Base-by-base conservation (phyloP, 176 grass and related monocot species). In the Aegilops umbellulata region DNA sequence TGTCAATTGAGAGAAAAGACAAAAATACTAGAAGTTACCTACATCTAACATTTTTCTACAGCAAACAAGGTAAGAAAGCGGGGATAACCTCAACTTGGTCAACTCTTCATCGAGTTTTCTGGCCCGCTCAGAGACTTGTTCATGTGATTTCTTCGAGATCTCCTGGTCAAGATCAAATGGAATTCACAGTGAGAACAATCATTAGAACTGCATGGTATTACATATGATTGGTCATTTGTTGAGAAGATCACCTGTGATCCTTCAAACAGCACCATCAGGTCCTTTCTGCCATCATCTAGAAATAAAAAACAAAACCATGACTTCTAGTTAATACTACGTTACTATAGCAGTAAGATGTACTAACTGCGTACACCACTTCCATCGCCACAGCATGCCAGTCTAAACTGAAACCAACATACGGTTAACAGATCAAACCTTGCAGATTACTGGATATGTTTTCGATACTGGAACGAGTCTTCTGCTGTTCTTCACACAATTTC, bases 401-500 rank as follows among this genome's bases (percentile, higher is more conserved):
- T 60, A 12, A 46, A 72, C 30, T 31, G 41, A 58, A 55, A 68
- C 77, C n/a, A 51, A 5, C n/a, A 65, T 51, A 65, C 5, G 38
- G 53, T 22, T 57, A 76, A 86, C 42, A 69, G 41, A 78, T 13
- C 12, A 15, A 82, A 99, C 97, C 94, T 85, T 88, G 82, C 39
- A 86, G 61, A 88, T 64, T 42, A 78, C 46, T 85, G 39, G 90
- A 64, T 65, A 76, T 80, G 53, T 58, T 36, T 86, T 89, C 85
- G 79, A 88, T 67, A 96, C 77, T 94, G 6, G 65, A 80, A 67
- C 41, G 87, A 62, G 76, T 74, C 88, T 92, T 99, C 72, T 80
- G 78, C 57, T 94, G 94, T 87, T 99, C 97, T 88, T 99, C 97
- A 78, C 93, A 99, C 7, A 99, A 58, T 85, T 93, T 99, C 63